Percentiles rank a stretch among this genome's conserved stretches.
phyloP scores from a whole-genome alignment of 345 rosid species.

The Syzygium aromaticum region DNA sequence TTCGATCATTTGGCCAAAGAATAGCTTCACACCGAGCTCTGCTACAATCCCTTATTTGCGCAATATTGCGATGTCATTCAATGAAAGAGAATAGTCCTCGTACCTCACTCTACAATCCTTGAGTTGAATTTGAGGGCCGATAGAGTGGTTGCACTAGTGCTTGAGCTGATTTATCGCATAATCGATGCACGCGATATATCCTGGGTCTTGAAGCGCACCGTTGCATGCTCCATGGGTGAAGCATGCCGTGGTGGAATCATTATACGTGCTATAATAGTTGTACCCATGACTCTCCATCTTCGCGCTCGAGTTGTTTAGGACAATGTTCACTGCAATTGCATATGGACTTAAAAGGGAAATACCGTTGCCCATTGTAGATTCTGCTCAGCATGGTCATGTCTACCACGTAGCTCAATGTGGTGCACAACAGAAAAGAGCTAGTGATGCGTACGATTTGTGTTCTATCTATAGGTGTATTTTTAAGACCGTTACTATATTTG shows the following conservation, averaged over 20 bases:
- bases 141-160: too few relatives aligned
- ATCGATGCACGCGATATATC: not conserved
- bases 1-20: too few relatives aligned
- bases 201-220: not conserved
- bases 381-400: not conserved
- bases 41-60: too few relatives aligned
- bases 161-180: too few relatives aligned
- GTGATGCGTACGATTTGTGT: not conserved
- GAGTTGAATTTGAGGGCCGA: not conserved
- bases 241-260: rapidly evolving
- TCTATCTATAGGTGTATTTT: too few relatives aligned
- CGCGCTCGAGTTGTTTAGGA: not conserved
- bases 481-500: too few relatives aligned
- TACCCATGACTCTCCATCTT: too few relatives aligned
- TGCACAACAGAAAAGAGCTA: not conserved
- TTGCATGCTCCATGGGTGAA: rapidly evolving
- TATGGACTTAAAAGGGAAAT: not conserved
- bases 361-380: rapidly evolving
- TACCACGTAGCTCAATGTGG: rapidly evolving
- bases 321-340: not conserved
- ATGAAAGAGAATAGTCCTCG: too few relatives aligned
- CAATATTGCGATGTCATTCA: rapidly evolving
- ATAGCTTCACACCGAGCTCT: not conserved
- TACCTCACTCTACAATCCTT: not conserved
- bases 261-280: too few relatives aligned